phyloP scores from a whole-genome alignment of 2,329 filamentous ascomycete species.

The Chaetomiaceae sp. region DNA sequence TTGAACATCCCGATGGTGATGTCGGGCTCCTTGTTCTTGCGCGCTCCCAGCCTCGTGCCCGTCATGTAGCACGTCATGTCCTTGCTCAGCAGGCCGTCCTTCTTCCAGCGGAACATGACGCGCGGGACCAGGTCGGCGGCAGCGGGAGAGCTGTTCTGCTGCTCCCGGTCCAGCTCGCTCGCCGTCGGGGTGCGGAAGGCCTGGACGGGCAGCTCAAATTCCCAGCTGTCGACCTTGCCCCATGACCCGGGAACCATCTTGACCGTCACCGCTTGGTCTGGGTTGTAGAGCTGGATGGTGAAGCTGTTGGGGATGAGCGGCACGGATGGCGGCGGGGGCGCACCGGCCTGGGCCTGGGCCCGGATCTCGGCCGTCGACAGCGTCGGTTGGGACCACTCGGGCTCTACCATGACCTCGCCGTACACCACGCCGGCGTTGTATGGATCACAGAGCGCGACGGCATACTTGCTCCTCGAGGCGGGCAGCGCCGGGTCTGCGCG shows the following conservation, averaged over 20 bases:
- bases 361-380: constrained; percentile 78
- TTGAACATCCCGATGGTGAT: constrained; percentile 91
- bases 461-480: constrained; percentile 76
- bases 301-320: constrained; percentile 75
- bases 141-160: constrained; percentile 43
- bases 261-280: constrained; percentile 75
- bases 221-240: constrained; percentile 77
- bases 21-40: constrained; percentile 86
- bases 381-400: constrained; percentile 79
- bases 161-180: constrained; percentile 71
- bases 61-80: constrained; percentile 86
- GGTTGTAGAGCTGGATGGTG: constrained; percentile 86
- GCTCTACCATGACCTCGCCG: constrained; percentile 78
- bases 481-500: constrained; percentile 66
- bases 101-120: constrained; percentile 82
- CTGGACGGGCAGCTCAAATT: constrained; percentile 85
- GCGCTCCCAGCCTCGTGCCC: constrained; percentile 67
- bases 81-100: constrained; percentile 78
- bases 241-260: constrained; percentile 70
- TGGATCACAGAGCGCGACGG: constrained; percentile 77
- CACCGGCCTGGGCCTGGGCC: constrained; percentile 40
- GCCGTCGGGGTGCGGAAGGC: constrained; percentile 77
- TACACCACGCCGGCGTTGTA: constrained; percentile 77
- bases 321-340: constrained; percentile 52
- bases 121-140: constrained; percentile 59